Evolutionary conservation across 1,139 yeast species (phyloP), one percentile per base, ranked within the genome.

Genomic region (Kodamaea anthophila): DNA sequence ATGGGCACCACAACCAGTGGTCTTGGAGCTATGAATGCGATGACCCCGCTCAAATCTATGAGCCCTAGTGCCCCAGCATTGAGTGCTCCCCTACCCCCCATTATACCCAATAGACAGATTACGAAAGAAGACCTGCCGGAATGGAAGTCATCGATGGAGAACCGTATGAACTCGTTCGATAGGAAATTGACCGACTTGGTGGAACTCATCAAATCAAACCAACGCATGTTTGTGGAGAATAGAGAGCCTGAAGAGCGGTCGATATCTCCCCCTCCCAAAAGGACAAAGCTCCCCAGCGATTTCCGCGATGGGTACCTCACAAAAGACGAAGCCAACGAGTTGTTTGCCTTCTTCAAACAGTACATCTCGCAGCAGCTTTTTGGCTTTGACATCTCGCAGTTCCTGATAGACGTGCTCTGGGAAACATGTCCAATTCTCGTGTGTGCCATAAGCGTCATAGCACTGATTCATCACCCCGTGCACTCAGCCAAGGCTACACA

Each of bases 301-400:
- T 66, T 65, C 40, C 45, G 72, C 9, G 51, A 56, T 29, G 58
- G 57, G 3, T 53, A 50, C 11, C 38, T 73, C 3, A 36, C 59
- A 1, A 45, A 55, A 21, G 57, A 51, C 1, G 70, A 77, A 33
- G 84, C 84, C 0, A 47, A 52, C 15, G 69, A 62, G 15, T 54
- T 78, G 10, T 73, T 77, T 36, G 42, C 48, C 5, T 73, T 63
- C 36, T 79, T 79, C 45, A 70, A 74, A 41, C 51, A 61, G 3
- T 67, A 75, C 34, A 74, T 78, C 13, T 63, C 82, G 0, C 78
- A 77, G 12, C 84, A 78, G 42, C 54, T 79, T 24, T 78, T 77
- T 54, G 86, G 86, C 1, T 79, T 77, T 49, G 77, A 71, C 31
- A 60, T 78, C 3, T 64, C 77, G 2, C 60, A 64, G 31, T 64